Base-by-base conservation (phyloP, 257 asterid genomes). In the Gentiana straminea region DNA sequence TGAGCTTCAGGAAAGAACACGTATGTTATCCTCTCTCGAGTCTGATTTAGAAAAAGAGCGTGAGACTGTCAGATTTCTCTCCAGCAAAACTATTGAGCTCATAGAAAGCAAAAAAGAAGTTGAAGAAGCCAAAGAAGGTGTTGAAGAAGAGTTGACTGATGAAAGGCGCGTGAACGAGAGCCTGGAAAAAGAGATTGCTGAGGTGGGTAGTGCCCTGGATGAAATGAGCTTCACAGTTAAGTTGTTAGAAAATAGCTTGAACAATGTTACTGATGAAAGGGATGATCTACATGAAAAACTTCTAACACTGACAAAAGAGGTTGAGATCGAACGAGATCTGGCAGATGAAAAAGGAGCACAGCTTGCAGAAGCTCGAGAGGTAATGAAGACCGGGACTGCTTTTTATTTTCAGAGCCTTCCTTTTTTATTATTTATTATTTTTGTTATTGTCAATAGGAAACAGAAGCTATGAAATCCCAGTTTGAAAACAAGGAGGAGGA, bases 401-500 rank as follows among this genome's bases (percentile, higher is more conserved):
- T 10, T 39, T 24, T 45, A 50, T n/a, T 24, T 7, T 33, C 4
- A 54, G 8, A 10, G 39, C 4, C 10, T 57, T 54, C 15, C 43
- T 12, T 49, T 35, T 2, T 36, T n/a, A 49, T 46, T 32, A 46
- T 13, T 52, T 49, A 38, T 12, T 13, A 43, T 50, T 3, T 35
- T 35, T 36, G 36, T 51, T 41, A 13, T 15, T 15, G n/a, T 34
- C 66, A 55, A 53, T 74, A 88, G 97, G 61, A 73, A 67, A 94
- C 91, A 24, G 89, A 79, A 59, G 56, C 52, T 41, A 68, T 70
- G 53, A 88, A 68, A 59, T 68, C 64, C 61, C 64, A 76, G 12
- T 82, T 86, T 60, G 91, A 81, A 77, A 93, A 80, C 64, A 92
- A 80, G 73, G 99, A 92, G 63, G 84, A 70, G 64, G 99, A 92